A percentile compares a stretch with the other conserved stretches of the same genome.
Evolutionary conservation across 345 rosid species (phyloP).

Genomic region (Linum tenue): DNA sequence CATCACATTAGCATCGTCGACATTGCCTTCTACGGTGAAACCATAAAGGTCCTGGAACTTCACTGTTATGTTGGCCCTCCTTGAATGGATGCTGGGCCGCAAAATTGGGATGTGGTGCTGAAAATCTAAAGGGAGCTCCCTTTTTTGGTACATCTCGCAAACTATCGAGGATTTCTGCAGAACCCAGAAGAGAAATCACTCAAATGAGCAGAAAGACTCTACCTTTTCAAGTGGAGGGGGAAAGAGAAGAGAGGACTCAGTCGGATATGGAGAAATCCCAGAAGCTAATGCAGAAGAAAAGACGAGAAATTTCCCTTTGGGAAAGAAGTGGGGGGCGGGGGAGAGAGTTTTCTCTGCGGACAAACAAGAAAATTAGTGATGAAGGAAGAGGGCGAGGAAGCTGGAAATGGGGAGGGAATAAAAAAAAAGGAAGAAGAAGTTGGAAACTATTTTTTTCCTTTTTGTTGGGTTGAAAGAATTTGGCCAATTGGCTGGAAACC

Average conservation of each 20-base stretch:
- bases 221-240: not conserved
- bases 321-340: no score
- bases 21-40: conserved; percentile 94
- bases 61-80: conserved; percentile 82
- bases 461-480: not conserved
- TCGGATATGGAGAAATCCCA: not conserved
- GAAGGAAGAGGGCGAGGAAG: not conserved
- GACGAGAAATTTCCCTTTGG: not conserved
- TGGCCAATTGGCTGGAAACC: not conserved
- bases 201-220: not conserved
- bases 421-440: not conserved
- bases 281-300: not conserved
- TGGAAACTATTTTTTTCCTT: not conserved
- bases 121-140: conserved; percentile 58
- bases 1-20: conserved; percentile 86
- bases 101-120: conserved; percentile 72
- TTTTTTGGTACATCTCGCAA: conserved; percentile 49
- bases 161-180: no score
- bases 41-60: conserved; percentile 94
- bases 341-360: no score
- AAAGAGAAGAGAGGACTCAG: conserved; percentile 6
- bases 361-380: no score
- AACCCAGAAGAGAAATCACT: no score
- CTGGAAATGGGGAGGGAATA: not conserved
- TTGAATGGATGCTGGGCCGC: conserved; percentile 93